A percentile compares a stretch with the other conserved stretches of the same genome.
Conservation (phyloP, 139 green algal genomes). For the Chlorella sorokiniana region DNA sequence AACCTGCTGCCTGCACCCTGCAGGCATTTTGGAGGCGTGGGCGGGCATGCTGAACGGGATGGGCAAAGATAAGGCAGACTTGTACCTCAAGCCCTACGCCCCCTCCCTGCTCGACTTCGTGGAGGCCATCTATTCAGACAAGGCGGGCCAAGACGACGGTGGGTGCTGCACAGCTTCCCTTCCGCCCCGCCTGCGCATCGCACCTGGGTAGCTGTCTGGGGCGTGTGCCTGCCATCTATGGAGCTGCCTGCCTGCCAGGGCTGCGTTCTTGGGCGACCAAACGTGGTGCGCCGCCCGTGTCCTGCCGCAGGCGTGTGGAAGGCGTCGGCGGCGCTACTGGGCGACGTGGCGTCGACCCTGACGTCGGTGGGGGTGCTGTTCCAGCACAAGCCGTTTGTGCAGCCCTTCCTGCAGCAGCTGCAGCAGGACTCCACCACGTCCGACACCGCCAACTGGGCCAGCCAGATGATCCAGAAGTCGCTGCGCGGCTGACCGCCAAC, state of each 20-base stretch:
- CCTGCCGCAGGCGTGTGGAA: slow-evolving; percentile 52
- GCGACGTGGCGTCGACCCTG: slow-evolving; percentile 68
- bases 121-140: slow-evolving; percentile 66
- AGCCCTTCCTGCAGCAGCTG: slow-evolving; percentile 48
- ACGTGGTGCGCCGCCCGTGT: neutral
- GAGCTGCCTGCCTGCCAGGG: too few species aligned
- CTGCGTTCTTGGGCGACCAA: too few species aligned
- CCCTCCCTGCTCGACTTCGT: slow-evolving; percentile 68
- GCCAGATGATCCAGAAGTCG: slow-evolving; percentile 36
- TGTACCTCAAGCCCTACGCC: slow-evolving; percentile 31
- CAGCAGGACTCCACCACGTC: neutral
- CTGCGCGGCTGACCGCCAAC: neutral
- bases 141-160: slow-evolving; percentile 51
- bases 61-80: slow-evolving; percentile 41
- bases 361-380: slow-evolving; percentile 47
- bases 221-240: too few species aligned
- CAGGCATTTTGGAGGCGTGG: slow-evolving; percentile 94
- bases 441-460: slow-evolving; percentile 43
- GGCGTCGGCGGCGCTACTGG: slow-evolving; percentile 67
- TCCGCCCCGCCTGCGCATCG: neutral
- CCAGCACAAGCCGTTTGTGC: slow-evolving; percentile 49
- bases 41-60: slow-evolving; percentile 79
- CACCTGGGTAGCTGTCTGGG: too few species aligned
- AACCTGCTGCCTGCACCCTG: neutral
- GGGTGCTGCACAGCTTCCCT: neutral